A percentile compares a stretch with the other conserved stretches of the same genome.
These are phyloP conservation scores for Diophrys sp. DNA, from an alignment of 73 alveolate species.

Conservation along the genomic window DNA sequence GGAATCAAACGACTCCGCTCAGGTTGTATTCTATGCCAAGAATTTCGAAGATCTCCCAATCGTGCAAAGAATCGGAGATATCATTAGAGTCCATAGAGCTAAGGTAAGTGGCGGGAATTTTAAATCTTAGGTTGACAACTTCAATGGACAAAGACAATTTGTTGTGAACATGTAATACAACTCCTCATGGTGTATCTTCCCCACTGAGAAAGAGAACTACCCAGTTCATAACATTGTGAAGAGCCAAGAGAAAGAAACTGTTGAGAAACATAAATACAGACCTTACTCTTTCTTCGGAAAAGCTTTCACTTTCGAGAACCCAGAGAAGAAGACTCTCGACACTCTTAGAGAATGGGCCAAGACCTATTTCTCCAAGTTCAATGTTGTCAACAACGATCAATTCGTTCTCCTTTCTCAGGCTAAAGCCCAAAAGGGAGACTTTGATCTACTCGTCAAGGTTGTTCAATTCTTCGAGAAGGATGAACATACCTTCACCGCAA, in stretches of 20 bases:
- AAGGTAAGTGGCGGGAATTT: neutral
- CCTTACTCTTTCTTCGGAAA: conserved; percentile 53
- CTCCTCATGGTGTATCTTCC: conserved; percentile 57
- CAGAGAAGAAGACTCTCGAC: conserved; percentile 33
- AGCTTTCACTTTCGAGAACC: conserved; percentile 36
- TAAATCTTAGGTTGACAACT: conserved; percentile 6
- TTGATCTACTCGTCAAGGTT: conserved; percentile 52
- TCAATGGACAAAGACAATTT: conserved; percentile 49
- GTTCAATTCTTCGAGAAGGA: conserved; percentile 36
- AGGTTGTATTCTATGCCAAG: conserved; percentile 49
- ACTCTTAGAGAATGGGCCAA: conserved; percentile 48
- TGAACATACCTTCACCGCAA: conserved; percentile 45
- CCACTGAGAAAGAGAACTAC: conserved; percentile 25
- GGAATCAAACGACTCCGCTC: conserved; percentile 21
- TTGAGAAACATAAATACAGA: conserved; percentile 19
- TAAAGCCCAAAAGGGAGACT: conserved; percentile 27
- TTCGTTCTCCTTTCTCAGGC: conserved; percentile 34
- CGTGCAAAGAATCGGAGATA: conserved; percentile 56
- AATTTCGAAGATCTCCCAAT: conserved; percentile 62
- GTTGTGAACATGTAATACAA: conserved; percentile 56
- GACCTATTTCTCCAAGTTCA: conserved; percentile 31
- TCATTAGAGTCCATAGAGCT: conserved; percentile 68
- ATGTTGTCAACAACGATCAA: conserved; percentile 38
- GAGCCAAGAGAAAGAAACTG: conserved; percentile 26
- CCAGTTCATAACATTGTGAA: conserved; percentile 17